phyloP scores from a whole-genome alignment of 2,329 filamentous ascomycete species.

The Niveomyces coronatus region DNA sequence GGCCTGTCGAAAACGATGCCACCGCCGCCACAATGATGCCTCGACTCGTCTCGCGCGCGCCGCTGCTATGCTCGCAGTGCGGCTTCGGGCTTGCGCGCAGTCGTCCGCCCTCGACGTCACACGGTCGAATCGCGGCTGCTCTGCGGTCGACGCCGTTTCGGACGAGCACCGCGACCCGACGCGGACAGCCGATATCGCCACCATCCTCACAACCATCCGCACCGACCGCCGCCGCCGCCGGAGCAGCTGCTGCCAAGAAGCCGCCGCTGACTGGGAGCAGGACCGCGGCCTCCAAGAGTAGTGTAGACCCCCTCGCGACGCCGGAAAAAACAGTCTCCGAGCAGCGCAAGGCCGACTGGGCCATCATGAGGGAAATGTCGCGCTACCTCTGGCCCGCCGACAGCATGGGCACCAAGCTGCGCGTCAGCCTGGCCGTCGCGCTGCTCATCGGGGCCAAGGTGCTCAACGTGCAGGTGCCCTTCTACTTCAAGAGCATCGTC shows the following conservation, averaged over 20 bases:
- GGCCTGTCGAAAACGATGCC: not conserved
- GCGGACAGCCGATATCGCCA: conserved; percentile 17
- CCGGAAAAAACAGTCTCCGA: conserved; percentile 55
- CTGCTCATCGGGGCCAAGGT: conserved; percentile 86
- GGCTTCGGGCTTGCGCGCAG: conserved; percentile 16
- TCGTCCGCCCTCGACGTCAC: conserved; percentile 20
- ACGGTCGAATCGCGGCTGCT: conserved; percentile 17
- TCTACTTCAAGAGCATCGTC: conserved; percentile 98
- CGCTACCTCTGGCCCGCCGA: conserved; percentile 94
- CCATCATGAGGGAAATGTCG: conserved; percentile 96
- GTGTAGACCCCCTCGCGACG: conserved; percentile 22
- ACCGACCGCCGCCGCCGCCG: conserved; percentile 5
- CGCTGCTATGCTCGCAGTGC: conserved; percentile 22
- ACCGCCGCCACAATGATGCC: conserved; percentile 24
- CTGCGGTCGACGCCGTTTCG: conserved; percentile 22
- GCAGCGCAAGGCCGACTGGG: conserved; percentile 95
- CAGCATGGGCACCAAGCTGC: conserved; percentile 58
- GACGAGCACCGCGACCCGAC: conserved; percentile 21
- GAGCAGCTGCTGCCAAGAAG: conserved; percentile 12
- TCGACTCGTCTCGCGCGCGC: conserved; percentile 23
- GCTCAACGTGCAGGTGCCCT: conserved; percentile 94
- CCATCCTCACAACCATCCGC: conserved; percentile 3
- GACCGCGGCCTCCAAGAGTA: too few relatives aligned
- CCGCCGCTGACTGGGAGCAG: too few relatives aligned
- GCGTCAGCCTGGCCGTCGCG: conserved; percentile 75